phyloP scores from a whole-genome alignment of 2,329 filamentous ascomycete genomes.

The Madurella mycetomatis region DNA sequence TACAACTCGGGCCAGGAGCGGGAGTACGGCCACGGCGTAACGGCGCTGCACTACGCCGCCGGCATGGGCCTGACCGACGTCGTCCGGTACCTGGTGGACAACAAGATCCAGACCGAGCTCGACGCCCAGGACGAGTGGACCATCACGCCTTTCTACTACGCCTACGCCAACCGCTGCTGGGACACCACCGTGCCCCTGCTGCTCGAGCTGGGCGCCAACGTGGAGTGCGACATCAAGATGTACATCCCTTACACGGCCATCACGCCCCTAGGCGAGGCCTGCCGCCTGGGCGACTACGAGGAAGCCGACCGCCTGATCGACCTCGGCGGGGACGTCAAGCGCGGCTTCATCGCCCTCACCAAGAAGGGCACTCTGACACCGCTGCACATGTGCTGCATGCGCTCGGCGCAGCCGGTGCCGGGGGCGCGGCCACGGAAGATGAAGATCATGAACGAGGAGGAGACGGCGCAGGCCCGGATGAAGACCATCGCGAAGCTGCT shows the following conservation, averaged over 20 bases:
- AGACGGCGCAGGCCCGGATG: conserved; percentile 13
- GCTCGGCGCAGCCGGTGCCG: conserved; percentile 18
- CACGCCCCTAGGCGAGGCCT: conserved; percentile 27
- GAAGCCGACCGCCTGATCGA: conserved; percentile 22
- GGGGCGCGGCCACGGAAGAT: not conserved
- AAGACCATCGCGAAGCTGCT: conserved; percentile 23
- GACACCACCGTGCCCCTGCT: conserved; percentile 24
- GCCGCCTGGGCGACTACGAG: conserved; percentile 24
- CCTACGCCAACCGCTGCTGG: conserved; percentile 26
- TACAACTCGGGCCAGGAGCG: not conserved
- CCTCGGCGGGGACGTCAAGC: conserved; percentile 22
- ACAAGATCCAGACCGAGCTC: conserved; percentile 19
- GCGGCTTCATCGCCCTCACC: conserved; percentile 21
- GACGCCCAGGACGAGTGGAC: conserved; percentile 22
- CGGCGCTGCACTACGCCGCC: conserved; percentile 29
- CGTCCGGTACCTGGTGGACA: conserved; percentile 21
- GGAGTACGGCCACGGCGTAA: conserved; percentile 9
- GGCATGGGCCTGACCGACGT: conserved; percentile 23
- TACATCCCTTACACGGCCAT: conserved; percentile 28
- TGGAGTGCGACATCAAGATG: conserved; percentile 25
- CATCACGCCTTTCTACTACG: conserved; percentile 29
- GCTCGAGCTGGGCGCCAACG: conserved; percentile 26
- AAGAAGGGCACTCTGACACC: conserved; percentile 24
- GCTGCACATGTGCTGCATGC: conserved; percentile 28
- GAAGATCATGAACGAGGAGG: conserved; percentile 8